Base-by-base conservation (phyloP, 164 flowering plant species). In the Stephania japonica region DNA sequence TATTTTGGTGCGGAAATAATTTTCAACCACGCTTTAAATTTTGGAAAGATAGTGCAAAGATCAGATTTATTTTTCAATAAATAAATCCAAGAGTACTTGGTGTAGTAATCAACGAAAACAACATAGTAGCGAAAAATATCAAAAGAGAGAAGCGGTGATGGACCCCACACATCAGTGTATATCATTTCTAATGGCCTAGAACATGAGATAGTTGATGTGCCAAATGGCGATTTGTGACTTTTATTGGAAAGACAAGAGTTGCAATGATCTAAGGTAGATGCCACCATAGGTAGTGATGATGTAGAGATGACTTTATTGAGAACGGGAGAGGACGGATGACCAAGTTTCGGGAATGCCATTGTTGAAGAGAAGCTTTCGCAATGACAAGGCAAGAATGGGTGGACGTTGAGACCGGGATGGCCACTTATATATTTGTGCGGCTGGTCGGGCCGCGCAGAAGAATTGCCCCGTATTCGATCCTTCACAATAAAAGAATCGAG, bases 401-500 rank as follows among this genome's bases (percentile, higher is more conserved):
- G 19, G 8, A 4, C 19, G 13, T 11, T 19, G 19, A 6, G 61
- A 16, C 19, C 6, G 6, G 5, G 61, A 16, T 2, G 38, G 41
- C 62, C 68, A 62, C 24, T 72, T 47, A 68, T 72, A 71, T 1
- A n/a, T n/a, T 49, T 42, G 21, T 50, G n/a, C n/a, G 32, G n/a
- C 64, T 66, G 56, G n/a, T 66, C 8, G 1, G 70, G 7, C 70
- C 64, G 0, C 12, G 43, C 4, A n/a, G 9, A 26, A 75, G 49
- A 12, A 13, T 19, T 21, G 5, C 67, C 75, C 27, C 16, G 47
- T 71, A 16, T 10, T 3, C 0, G 13, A 67, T 71, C 75, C 75
- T 76, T 76, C 41, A 76, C 75, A 56, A 72, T 1, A 72, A 76
- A 76, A 71, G 23, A 42, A 47, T 21, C 0, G 69, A 70, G n/a